Evolutionary conservation across 2,329 filamentous ascomycete genomes (phyloP).

Genomic region (Fusarium sp.): DNA sequence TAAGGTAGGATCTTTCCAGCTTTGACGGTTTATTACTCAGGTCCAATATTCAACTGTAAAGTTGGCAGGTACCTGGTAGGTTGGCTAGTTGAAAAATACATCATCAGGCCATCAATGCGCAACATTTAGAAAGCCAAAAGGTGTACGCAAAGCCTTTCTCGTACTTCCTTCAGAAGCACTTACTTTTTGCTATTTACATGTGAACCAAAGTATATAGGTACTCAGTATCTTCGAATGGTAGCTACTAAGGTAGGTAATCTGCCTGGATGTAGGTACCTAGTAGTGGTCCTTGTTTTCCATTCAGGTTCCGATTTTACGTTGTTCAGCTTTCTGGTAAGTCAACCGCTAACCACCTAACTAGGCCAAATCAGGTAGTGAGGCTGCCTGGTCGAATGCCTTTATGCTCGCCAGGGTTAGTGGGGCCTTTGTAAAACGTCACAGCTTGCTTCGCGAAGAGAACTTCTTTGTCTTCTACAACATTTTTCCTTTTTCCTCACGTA

Average conservation of each 20-base stretch:
- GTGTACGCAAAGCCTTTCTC: too few species aligned
- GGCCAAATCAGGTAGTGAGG: constrained; percentile 16
- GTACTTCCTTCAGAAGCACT: too few species aligned
- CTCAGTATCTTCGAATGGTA: background rate
- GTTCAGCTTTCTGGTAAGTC: too few species aligned
- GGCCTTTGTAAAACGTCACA: constrained; percentile 42
- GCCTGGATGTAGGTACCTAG: too few species aligned
- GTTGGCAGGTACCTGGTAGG: background rate
- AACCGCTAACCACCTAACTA: too few species aligned
- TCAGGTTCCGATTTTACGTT: too few species aligned
- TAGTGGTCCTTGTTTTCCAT: too few species aligned
- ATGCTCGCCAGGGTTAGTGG: constrained; percentile 33
- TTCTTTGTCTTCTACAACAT: constrained; percentile 22
- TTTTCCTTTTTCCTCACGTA: too few species aligned
- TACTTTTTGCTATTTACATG: background rate
- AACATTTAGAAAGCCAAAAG: background rate
- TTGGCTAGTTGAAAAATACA: background rate
- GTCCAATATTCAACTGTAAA: background rate
- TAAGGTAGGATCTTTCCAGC: background rate
- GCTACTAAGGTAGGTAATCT: too few species aligned
- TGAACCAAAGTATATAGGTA: background rate
- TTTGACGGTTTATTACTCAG: background rate
- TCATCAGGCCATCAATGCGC: background rate
- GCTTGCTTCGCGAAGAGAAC: constrained; percentile 19
- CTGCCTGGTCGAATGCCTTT: constrained; percentile 31